Evolutionary conservation across 2,329 filamentous ascomycete genomes (phyloP).

Genomic region (Chaetomium strumarium): DNA sequence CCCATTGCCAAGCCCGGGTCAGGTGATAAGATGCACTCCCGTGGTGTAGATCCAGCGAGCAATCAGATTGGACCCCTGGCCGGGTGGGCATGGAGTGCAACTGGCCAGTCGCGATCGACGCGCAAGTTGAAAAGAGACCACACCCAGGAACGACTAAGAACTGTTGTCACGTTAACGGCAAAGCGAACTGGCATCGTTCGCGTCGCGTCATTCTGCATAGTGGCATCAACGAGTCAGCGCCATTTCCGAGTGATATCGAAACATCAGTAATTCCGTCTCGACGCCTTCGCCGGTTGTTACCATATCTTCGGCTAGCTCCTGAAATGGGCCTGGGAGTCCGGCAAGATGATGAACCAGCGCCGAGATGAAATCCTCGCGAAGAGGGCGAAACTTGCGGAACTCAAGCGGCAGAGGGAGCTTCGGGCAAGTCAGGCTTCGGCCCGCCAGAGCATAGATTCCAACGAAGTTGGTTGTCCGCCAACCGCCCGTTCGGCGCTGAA

Average conservation of each 20-base stretch:
- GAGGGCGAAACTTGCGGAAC: constrained; percentile 91
- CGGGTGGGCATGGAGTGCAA: constrained; percentile 5
- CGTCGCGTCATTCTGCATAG: not conserved
- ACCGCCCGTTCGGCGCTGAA: not conserved
- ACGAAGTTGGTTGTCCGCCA: constrained; percentile 52
- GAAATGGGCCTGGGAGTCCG: constrained; percentile 43
- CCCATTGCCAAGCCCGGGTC: constrained; percentile 11
- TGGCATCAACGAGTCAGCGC: not conserved
- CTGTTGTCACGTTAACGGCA: not conserved
- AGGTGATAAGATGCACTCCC: constrained; percentile 11
- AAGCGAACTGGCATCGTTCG: not conserved
- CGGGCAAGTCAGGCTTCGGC: constrained; percentile 69
- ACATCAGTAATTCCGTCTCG: too few species aligned
- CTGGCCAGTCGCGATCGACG: constrained; percentile 15
- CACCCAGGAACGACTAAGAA: not conserved
- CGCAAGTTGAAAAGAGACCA: constrained; percentile 6
- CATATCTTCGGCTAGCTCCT: constrained; percentile 14
- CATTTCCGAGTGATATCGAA: too few species aligned
- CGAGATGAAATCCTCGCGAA: constrained; percentile 96
- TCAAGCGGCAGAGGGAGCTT: constrained; percentile 86
- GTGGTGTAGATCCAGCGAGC: constrained; percentile 10
- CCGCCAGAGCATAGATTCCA: constrained; percentile 61
- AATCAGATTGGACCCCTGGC: constrained; percentile 22
- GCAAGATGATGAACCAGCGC: constrained; percentile 68
- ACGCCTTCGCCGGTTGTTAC: not conserved